These are phyloP conservation scores for Pulveroboletus sp. DNA, from an alignment of 768 basidiomycete species.

Conservation along the genomic window DNA sequence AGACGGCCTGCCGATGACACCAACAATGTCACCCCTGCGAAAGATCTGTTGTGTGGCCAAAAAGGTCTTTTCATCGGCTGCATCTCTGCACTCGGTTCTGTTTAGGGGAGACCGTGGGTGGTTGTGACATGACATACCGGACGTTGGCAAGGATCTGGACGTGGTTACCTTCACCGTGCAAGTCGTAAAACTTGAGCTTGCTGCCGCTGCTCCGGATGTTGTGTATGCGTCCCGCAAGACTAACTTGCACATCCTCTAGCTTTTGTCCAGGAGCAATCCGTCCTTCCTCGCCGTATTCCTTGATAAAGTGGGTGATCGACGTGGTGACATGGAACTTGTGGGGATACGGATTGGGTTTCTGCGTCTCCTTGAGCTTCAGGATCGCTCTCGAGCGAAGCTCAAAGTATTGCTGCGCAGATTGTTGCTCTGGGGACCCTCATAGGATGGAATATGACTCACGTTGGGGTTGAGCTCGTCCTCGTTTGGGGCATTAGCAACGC, in stretches of 20 bases:
- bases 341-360: conserved; percentile 92
- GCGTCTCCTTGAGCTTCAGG: conserved; percentile 77
- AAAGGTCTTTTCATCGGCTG: conserved; percentile 62
- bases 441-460: conserved; percentile 46
- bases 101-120: conserved; percentile 20
- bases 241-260: conserved; percentile 55
- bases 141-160: conserved; percentile 94
- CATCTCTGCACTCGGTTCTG: conserved; percentile 42
- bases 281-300: conserved; percentile 69
- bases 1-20: conserved; percentile 83
- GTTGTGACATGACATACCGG: conserved; percentile 49
- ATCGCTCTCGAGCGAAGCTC: conserved; percentile 90
- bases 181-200: conserved; percentile 92
- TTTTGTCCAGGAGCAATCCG: conserved; percentile 66
- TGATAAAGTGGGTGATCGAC: conserved; percentile 73
- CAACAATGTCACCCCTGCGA: conserved; percentile 95
- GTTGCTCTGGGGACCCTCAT: neutral
- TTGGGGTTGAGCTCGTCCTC: conserved; percentile 91
- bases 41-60: conserved; percentile 76
- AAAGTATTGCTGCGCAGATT: conserved; percentile 80
- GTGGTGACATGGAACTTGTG: conserved; percentile 95
- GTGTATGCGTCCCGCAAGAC: conserved; percentile 88
- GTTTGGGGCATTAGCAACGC: conserved; percentile 41
- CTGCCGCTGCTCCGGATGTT: conserved; percentile 79
- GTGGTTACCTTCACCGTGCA: conserved; percentile 88